A percentile compares a stretch with the other conserved stretches of the same genome.
These are phyloP conservation scores for Paecilomyces dactylethromorphus DNA, from an alignment of 2,329 filamentous ascomycete genomes.

Conservation along the genomic window DNA sequence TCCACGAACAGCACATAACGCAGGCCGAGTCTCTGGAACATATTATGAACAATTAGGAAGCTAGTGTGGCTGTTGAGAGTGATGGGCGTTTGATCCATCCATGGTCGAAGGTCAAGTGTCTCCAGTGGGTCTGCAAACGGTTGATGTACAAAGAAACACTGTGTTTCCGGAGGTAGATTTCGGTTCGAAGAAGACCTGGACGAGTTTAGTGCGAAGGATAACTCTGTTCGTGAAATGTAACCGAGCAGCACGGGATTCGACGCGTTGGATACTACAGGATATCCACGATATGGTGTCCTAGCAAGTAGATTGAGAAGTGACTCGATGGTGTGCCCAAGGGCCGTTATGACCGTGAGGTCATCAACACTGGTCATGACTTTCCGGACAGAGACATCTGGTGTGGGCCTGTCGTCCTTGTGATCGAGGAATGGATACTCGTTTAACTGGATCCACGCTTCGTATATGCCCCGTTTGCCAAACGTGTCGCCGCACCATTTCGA, in stretches of 20 bases:
- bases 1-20: slow-evolving; percentile 86
- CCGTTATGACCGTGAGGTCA: slow-evolving; percentile 80
- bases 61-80: slow-evolving; percentile 71
- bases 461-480: slow-evolving; percentile 87
- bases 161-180: slow-evolving; percentile 61
- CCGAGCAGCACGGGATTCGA: slow-evolving; percentile 75
- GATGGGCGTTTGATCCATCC: slow-evolving; percentile 98
- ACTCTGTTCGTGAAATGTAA: slow-evolving; percentile 88
- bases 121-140: slow-evolving; percentile 69
- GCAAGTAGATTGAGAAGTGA: slow-evolving; percentile 65
- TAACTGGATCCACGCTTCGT: slow-evolving; percentile 95
- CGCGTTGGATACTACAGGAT: slow-evolving; percentile 77
- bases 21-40: slow-evolving; percentile 92
- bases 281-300: slow-evolving; percentile 75
- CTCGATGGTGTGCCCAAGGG: slow-evolving; percentile 79
- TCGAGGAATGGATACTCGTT: slow-evolving; percentile 95
- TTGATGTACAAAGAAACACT: slow-evolving; percentile 79
- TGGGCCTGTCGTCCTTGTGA: slow-evolving; percentile 69
- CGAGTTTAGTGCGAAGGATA: slow-evolving; percentile 69
- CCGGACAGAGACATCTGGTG: slow-evolving; percentile 78
- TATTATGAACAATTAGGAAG: slow-evolving; percentile 78
- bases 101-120: slow-evolving; percentile 82
- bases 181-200: slow-evolving; percentile 42
- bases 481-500: slow-evolving; percentile 98
- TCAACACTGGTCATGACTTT: slow-evolving; percentile 91